Conservation (phyloP, 2,329 filamentous ascomycete genomes). For the Sordariomycetes sp. region DNA sequence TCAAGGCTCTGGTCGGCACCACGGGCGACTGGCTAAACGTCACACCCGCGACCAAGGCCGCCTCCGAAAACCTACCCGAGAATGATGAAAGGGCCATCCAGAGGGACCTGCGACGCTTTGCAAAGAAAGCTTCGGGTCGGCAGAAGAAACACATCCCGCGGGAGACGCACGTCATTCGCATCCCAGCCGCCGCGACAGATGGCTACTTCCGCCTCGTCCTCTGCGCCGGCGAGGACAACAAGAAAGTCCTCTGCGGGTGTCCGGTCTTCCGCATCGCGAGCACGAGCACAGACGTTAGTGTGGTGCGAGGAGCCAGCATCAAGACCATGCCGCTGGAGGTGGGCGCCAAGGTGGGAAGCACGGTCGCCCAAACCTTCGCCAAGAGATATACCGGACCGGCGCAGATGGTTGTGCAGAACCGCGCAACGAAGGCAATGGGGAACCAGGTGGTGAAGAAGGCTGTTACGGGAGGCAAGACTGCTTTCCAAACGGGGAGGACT, state of each 20-base stretch:
- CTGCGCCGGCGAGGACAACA: conserved; percentile 34
- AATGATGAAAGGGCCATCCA: conserved; percentile 58
- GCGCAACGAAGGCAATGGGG: conserved; percentile 20
- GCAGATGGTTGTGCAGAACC: conserved; percentile 27
- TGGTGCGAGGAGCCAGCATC: conserved; percentile 56
- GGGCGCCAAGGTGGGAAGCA: conserved; percentile 47
- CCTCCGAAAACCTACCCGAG: conserved; percentile 37
- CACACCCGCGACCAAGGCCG: conserved; percentile 44
- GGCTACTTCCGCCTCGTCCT: conserved; percentile 62
- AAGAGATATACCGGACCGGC: conserved; percentile 31
- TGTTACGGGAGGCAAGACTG: conserved; percentile 14
- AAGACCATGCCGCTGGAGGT: conserved; percentile 57
- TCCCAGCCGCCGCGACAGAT: conserved; percentile 53
- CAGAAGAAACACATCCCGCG: conserved; percentile 39
- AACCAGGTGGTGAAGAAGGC: conserved; percentile 12
- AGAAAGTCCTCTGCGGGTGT: conserved; percentile 53
- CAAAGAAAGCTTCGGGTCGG: conserved; percentile 42
- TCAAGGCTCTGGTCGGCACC: conserved; percentile 53
- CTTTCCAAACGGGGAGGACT: conserved; percentile 20
- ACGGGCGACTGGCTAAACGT: conserved; percentile 58
- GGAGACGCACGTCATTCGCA: conserved; percentile 56
- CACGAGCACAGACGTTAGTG: conserved; percentile 49
- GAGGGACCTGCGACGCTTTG: conserved; percentile 56
- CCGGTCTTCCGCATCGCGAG: conserved; percentile 63
- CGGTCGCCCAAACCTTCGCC: conserved; percentile 34